Percentiles rank a stretch among this genome's conserved stretches.
Evolutionary conservation across 768 basidiomycete genomes (phyloP).

Genomic region (Suillus discolor): DNA sequence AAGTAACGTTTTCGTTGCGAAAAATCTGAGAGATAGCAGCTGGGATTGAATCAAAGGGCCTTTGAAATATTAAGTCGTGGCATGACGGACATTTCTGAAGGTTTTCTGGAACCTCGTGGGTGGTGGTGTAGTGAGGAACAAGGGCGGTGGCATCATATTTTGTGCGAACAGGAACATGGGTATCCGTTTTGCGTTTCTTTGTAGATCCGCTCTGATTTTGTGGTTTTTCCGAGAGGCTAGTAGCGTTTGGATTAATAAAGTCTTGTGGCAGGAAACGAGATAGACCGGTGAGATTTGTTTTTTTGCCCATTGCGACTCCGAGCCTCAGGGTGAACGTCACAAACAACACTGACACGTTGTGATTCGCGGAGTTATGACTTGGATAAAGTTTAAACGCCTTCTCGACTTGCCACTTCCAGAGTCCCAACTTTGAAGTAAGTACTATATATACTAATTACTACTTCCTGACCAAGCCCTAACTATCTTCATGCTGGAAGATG

Average conservation of each 20-base stretch:
- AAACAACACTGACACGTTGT: not conserved
- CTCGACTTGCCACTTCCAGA: not conserved
- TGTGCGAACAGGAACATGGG: conserved; percentile 33
- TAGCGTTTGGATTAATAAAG: conserved; percentile 27
- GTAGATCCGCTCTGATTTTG: conserved; percentile 2
- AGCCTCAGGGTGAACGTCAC: not conserved
- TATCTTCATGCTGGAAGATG: not conserved
- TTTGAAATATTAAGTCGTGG: not conserved
- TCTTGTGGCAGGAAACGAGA: conserved; percentile 45
- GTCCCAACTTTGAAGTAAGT: not conserved
- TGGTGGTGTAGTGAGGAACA: conserved; percentile 68
- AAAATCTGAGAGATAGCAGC: conserved; percentile 66
- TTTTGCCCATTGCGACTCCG: conserved; percentile 39
- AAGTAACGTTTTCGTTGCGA: conserved; percentile 83
- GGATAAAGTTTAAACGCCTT: not conserved
- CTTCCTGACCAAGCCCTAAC: too few relatives aligned
- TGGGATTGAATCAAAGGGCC: not conserved
- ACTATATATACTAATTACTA: not conserved
- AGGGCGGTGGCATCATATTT: conserved; percentile 72
- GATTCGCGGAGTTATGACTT: conserved; percentile 4
- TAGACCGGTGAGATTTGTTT: conserved; percentile 42
- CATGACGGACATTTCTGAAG: conserved; percentile 77
- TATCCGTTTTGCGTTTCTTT: conserved; percentile 27
- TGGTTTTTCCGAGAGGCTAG: conserved; percentile 10
- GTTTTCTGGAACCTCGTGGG: conserved; percentile 71